These are phyloP conservation scores for Naegleria fowleri DNA, from an alignment of 208 protist species.

Conservation along the genomic window DNA sequence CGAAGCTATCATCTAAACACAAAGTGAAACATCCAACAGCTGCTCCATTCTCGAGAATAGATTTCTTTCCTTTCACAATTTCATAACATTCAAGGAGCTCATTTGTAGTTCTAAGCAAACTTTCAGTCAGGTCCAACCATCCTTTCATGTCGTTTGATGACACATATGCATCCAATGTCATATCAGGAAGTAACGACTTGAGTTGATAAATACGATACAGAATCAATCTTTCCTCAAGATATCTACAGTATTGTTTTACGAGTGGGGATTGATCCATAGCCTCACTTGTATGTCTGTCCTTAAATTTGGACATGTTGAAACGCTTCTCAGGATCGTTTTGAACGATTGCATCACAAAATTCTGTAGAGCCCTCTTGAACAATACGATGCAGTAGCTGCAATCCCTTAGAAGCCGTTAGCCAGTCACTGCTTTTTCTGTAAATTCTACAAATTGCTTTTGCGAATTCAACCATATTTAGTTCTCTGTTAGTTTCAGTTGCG, in stretches of 20 bases:
- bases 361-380: neutral
- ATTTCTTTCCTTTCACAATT: neutral
- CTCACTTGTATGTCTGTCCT: neutral
- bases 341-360: constrained; percentile 8
- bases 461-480: constrained; percentile 1
- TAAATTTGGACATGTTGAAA: constrained; percentile 5
- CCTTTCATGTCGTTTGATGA: neutral
- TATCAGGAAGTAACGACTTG: neutral
- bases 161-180: neutral
- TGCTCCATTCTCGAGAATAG: neutral
- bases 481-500: neutral
- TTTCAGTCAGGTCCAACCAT: neutral
- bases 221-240: constrained; percentile 3
- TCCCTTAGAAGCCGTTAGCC: neutral
- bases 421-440: neutral
- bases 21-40: constrained; percentile 5
- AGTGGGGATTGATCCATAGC: constrained; percentile 16
- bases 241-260: constrained; percentile 10
- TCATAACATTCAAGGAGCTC: neutral
- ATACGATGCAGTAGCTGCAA: neutral
- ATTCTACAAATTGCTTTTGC: neutral
- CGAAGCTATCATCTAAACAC: neutral
- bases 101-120: neutral
- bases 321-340: neutral
- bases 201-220: neutral